phyloP scores from a whole-genome alignment of 192 early-diverging fungal species.

The Coemansia sp. region DNA sequence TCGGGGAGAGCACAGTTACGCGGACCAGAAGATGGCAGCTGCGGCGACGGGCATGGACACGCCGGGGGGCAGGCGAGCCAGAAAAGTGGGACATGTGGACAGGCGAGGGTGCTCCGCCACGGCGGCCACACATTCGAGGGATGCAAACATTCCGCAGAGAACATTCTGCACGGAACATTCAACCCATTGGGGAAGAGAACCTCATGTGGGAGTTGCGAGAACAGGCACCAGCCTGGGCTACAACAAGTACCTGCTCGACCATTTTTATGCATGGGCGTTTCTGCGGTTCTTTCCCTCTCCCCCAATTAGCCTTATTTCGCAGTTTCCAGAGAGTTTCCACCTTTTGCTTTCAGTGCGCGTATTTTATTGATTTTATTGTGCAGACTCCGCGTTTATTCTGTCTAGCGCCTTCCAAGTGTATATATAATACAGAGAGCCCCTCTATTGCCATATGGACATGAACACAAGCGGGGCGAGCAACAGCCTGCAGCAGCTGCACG shows the following conservation, averaged over 20 bases:
- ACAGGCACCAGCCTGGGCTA: background rate
- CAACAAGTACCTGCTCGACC: background rate
- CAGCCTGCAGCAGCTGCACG: conserved; percentile 45
- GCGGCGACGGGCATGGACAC: background rate
- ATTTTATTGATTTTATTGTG: no score
- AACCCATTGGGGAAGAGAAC: conserved; percentile 1
- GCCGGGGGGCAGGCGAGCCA: background rate
- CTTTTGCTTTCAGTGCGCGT: background rate
- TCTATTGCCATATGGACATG: conserved; percentile 19
- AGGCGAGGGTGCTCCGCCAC: background rate
- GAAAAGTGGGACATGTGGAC: background rate
- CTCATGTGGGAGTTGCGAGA: conserved; percentile 5
- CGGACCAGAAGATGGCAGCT: no score
- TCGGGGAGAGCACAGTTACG: no score
- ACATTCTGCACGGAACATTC: conserved; percentile 44
- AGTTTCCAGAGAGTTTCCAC: conserved; percentile 8
- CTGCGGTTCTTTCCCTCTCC: conserved; percentile 8
- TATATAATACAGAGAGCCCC: background rate
- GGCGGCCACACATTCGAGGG: background rate
- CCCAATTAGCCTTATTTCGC: background rate
- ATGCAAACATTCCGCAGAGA: conserved; percentile 32
- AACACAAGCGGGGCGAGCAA: conserved; percentile 17
- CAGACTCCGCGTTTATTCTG: no score
- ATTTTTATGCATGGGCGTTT: conserved; percentile 9
- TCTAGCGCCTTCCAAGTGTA: background rate